Conservation (phyloP, 2,329 filamentous ascomycete genomes). For the Fusarium duplospermum region DNA sequence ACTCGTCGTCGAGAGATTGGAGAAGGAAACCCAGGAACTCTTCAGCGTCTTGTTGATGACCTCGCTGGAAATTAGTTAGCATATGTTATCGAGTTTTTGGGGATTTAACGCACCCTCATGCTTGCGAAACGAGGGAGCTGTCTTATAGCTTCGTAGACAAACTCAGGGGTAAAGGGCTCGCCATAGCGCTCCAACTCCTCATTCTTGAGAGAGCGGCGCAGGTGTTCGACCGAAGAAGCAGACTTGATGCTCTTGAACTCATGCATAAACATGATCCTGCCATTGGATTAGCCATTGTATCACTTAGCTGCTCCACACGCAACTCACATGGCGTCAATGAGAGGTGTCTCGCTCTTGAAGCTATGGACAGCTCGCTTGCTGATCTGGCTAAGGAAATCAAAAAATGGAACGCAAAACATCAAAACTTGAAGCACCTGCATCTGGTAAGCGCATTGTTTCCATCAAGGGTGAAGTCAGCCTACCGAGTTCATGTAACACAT, state of each 20-base stretch:
- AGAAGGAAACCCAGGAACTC: constrained; percentile 95
- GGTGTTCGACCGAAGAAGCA: constrained; percentile 77
- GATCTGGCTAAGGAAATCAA: constrained; percentile 90
- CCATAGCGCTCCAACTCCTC: constrained; percentile 91
- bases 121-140: constrained; percentile 87
- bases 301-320: not conserved
- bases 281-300: constrained; percentile 5
- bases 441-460: constrained; percentile 48
- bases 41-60: constrained; percentile 97
- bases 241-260: constrained; percentile 90
- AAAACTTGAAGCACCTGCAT: constrained; percentile 90
- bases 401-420: constrained; percentile 93
- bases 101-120: constrained; percentile 78
- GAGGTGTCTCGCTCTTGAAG: constrained; percentile 93
- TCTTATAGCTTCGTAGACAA: constrained; percentile 93
- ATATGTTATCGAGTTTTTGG: not conserved
- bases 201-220: constrained; percentile 79
- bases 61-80: constrained; percentile 67
- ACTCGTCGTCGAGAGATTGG: constrained; percentile 94
- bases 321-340: constrained; percentile 91
- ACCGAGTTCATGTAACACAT: constrained; percentile 99
- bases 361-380: constrained; percentile 86
- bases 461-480: constrained; percentile 52
- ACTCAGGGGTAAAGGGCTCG: constrained; percentile 91
- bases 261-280: constrained; percentile 92